These are phyloP conservation scores for Herpetomonas muscarum DNA, from an alignment of 208 protist genomes.

Conservation along the genomic window DNA sequence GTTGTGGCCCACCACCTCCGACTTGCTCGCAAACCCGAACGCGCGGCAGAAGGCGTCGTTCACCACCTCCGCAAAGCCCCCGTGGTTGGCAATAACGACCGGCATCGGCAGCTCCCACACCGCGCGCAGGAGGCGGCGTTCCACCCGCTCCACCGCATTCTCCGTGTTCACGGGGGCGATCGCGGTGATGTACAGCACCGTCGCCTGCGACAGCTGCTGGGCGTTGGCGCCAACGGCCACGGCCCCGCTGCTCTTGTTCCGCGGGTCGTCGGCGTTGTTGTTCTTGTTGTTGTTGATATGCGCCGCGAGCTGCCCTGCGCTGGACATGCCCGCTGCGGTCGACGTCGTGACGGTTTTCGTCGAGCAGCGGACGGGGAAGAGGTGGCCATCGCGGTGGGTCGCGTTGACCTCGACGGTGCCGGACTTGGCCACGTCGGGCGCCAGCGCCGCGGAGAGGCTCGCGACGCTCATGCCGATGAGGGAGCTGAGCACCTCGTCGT, in stretches of 20 bases:
- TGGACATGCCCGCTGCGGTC: no score
- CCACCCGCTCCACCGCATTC: background rate
- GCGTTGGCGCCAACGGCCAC: background rate
- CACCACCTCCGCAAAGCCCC: constrained; percentile 14
- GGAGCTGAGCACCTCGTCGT: constrained; percentile 4
- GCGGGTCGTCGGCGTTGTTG: no score
- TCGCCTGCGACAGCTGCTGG: background rate
- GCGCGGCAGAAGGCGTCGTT: constrained; percentile 2
- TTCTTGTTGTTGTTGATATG: no score
- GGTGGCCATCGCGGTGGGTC: no score
- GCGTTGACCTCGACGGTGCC: no score
- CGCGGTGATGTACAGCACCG: constrained; percentile 6
- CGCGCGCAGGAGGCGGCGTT: background rate
- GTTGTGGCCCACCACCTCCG: constrained; percentile 26
- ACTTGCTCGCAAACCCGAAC: constrained; percentile 15
- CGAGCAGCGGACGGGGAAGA: no score
- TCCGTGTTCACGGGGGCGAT: background rate
- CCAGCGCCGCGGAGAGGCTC: background rate
- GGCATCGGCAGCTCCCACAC: background rate
- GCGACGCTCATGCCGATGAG: background rate
- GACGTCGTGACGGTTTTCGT: no score
- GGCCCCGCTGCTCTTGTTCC: background rate
- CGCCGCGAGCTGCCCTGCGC: background rate
- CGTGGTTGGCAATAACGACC: constrained; percentile 11
- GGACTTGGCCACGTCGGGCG: no score